Evolutionary conservation across 148 eudicot species (phyloP), one percentile per base, ranked within the genome.

Genomic region (Silene conica): DNA sequence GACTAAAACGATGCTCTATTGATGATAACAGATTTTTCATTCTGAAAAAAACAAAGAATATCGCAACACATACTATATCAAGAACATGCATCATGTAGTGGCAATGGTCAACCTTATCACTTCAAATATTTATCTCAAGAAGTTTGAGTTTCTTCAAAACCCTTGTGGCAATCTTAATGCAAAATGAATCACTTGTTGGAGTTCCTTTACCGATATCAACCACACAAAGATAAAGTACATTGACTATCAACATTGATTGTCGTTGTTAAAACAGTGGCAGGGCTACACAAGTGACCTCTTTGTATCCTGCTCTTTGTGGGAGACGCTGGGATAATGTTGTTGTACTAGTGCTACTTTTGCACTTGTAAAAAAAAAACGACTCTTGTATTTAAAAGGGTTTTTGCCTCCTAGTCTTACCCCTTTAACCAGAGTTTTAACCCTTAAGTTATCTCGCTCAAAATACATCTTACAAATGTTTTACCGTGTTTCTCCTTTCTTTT

Each of bases 401-500:
- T 10, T 60, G 64, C 41, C 41, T 34, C 41, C n/a, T n/a, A n/a
- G n/a, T n/a, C n/a, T n/a, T n/a, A n/a, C n/a, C n/a, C n/a, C n/a
- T n/a, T n/a, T n/a, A n/a, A n/a, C n/a, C n/a, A n/a, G n/a, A n/a
- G n/a, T n/a, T n/a, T n/a, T n/a, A n/a, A n/a, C n/a, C n/a, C n/a
- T n/a, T n/a, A n/a, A n/a, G n/a, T n/a, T n/a, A n/a, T n/a, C n/a
- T n/a, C n/a, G n/a, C n/a, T n/a, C 41, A 34, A 34, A 34, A 34
- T 34, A 34, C 6, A 34, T 34, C 41, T 34, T 34, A 5, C 41
- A 34, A 48, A 8, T 48, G 54, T 38, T 65, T 70, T 75, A 10
- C 57, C 16, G 6, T 9, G n/a, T 21, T 50, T 22, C 16, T 26
- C 31, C 0, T 62, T 70, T 78, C 18, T 50, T 75, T 67, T 77